These are phyloP conservation scores for Astrothelium subdiscretum DNA, from an alignment of 495 filamentous ascomycete species.

Conservation along the genomic window DNA sequence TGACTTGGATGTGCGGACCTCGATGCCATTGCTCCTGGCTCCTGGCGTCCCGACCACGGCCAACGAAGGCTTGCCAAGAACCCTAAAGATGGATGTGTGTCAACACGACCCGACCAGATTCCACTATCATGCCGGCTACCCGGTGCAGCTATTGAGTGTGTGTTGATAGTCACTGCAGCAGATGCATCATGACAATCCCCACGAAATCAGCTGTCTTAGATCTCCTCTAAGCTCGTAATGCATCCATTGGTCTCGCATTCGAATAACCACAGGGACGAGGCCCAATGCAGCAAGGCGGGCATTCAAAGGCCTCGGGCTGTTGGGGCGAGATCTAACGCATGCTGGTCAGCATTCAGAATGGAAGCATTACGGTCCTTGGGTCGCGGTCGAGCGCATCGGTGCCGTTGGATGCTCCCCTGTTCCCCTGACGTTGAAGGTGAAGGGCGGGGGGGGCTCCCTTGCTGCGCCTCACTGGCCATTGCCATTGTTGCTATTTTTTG, in stretches of 20 bases:
- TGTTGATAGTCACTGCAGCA: neutral
- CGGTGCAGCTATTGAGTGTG: neutral
- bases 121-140: neutral
- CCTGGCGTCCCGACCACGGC: no score
- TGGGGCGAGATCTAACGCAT: neutral
- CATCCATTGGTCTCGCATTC: neutral
- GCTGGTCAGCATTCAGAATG: neutral
- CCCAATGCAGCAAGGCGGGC: neutral
- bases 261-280: neutral
- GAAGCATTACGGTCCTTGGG: no score
- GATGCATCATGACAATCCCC: neutral
- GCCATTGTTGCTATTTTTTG: conserved; percentile 1
- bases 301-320: neutral
- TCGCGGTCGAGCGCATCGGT: neutral
- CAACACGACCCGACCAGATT: neutral
- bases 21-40: no score
- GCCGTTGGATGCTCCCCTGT: neutral
- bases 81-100: neutral
- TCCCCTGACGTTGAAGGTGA: neutral
- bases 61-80: neutral
- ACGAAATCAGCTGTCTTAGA: neutral
- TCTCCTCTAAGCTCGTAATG: neutral
- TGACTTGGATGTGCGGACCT: neutral
- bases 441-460: neutral
- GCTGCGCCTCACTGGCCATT: neutral